Evolutionary conservation across 768 basidiomycete genomes (phyloP), one percentile per base, ranked within the genome.

Genomic region (Gymnopilus junonius): DNA sequence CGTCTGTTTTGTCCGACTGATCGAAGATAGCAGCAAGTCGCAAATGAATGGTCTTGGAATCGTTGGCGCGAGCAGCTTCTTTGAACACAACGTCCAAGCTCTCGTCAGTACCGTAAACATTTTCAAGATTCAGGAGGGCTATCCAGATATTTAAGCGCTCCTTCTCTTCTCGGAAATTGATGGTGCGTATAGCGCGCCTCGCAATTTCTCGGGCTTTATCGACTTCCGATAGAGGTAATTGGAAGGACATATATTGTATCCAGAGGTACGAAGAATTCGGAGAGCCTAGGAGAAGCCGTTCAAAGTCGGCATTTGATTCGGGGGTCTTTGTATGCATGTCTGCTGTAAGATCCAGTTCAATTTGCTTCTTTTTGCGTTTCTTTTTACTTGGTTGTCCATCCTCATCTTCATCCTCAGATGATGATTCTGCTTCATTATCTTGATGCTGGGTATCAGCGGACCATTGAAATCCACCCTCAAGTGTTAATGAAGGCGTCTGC

Each of bases 191-290:
- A 4, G 95, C 97, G 23, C 93, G 87, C 57, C 87, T 85, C 50
- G 89, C 96, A 55, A 95, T 89, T 73, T 92, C 89, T 45, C 95
- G 86, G 14, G 97, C 97, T 76, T 96, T 97, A 70, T 95, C 96
- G 59, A 97, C 81, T 77, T 99, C 97, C 31, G 96, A 94, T n/a
- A 99, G 85, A 67, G 95, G 95, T 11, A 99, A 82, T 70, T 96
- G 94, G 86, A 98, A 97, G 8, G 97, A 97, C 95, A 99, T 99
- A 75, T 95, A 99, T 75, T 98, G 96, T 62, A 99, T 90, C 97
- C 97, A 99, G 34, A 99, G 84, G 77, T 92, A 97, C 0, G 97
- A 99, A 7, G 96, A 99, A 73, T 97, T 95, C 1, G 97, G 97
- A 0, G 97, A 95, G 29, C 94, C 93, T 39, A 99, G 83, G 48